Base-by-base conservation (phyloP, 2,329 filamentous ascomycete species). In the Thielaviopsis ethacetica region DNA sequence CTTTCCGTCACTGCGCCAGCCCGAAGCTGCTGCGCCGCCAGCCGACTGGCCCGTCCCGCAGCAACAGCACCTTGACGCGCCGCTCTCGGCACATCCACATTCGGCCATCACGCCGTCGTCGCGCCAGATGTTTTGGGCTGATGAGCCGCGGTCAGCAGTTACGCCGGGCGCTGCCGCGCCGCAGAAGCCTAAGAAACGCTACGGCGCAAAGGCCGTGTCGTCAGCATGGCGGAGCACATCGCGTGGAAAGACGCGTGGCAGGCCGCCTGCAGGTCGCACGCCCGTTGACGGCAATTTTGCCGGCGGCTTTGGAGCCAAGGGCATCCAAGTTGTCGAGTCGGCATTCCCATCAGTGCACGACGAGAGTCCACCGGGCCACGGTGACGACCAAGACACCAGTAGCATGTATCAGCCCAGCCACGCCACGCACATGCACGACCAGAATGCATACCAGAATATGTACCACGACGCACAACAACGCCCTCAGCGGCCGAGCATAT, bases 201-300 rank as follows among this genome's bases (percentile, higher is more conserved):
- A 94, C 68, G 90, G 90, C 0, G 86, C 89, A 0, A 82, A 82
- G 66, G 89, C 88, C 6, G 88, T 95, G 0, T 95, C 90, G 0
- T 95, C 90, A 10, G 91, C 91, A 0, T 96, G 91, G 91, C 82
- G 85, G 6, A 61, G 59, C 52, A 58, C 59, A 12, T 59, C 60
- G 6, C 59, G 57, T 3, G 84, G 85, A 1, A 94, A 91, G 68
- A 76, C 86, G 15, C 77, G 90, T 63, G 90, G 91, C 6, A 77
- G 91, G 61, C 91, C 91, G 50, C 88, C 88, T 21, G 51, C 51
- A 24, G 52, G 51, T 17, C 24, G 56, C 3, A 30, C 38, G 47
- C 26, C 19, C 17, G 47, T 22, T n/a, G 52, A 19, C 26, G 24
- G 24, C 9, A 47, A 22, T 12, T 47, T 47, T 21, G 19, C n/a